Evolutionary conservation across 2,329 filamentous ascomycete genomes (phyloP).

Genomic region (Cladosporium austrohemisphaericum): DNA sequence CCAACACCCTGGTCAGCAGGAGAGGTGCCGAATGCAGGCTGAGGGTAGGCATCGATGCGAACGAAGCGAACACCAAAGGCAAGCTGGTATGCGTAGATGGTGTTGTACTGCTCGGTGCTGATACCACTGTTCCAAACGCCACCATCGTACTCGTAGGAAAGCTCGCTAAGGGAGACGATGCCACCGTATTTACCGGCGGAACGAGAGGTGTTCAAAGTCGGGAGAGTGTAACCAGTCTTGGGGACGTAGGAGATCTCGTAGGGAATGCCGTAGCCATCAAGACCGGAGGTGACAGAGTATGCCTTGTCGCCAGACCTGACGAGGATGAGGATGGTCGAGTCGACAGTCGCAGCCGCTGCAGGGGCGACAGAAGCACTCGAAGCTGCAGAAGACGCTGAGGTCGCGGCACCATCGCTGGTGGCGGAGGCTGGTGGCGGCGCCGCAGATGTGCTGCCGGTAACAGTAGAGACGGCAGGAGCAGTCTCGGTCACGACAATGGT

Average conservation of each 20-base stretch:
- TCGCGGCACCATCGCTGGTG: slow-evolving; percentile 8
- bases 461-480: slow-evolving; percentile 7
- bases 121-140: slow-evolving; percentile 50
- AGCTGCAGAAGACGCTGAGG: background rate
- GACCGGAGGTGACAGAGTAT: slow-evolving; percentile 48
- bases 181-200: slow-evolving; percentile 56
- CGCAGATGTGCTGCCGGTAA: slow-evolving; percentile 8
- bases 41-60: slow-evolving; percentile 56
- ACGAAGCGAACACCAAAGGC: slow-evolving; percentile 59
- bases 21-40: slow-evolving; percentile 44
- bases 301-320: slow-evolving; percentile 44
- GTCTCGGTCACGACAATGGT: slow-evolving; percentile 7
- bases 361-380: slow-evolving; percentile 4
- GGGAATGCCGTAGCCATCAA: slow-evolving; percentile 60
- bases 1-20: slow-evolving; percentile 39
- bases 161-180: slow-evolving; percentile 53
- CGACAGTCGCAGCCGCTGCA: slow-evolving; percentile 2
- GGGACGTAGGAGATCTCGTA: slow-evolving; percentile 55
- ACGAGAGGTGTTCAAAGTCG: slow-evolving; percentile 48
- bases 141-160: slow-evolving; percentile 51
- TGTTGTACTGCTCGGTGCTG: slow-evolving; percentile 54
- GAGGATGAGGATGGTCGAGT: slow-evolving; percentile 11
- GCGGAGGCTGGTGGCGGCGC: slow-evolving; percentile 8
- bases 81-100: slow-evolving; percentile 56
- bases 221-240: slow-evolving; percentile 49